phyloP scores from a whole-genome alignment of 148 eudicot genomes.

The Silene conica region DNA sequence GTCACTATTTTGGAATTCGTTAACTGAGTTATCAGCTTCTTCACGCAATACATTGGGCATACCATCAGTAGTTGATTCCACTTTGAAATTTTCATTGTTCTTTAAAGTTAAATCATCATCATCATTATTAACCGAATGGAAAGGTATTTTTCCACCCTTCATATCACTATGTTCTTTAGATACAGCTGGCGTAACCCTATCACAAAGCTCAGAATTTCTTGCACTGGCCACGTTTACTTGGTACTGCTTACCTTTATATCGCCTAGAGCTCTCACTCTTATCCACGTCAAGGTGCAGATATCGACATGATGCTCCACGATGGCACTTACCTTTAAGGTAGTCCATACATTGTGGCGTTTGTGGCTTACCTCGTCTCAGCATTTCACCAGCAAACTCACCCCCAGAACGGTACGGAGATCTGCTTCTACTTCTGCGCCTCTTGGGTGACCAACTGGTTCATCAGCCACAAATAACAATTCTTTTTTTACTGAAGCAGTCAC shows the following conservation, averaged over 20 bases:
- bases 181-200: slow-evolving; percentile 19
- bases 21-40: slow-evolving; percentile 25
- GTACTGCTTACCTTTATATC: slow-evolving; percentile 39
- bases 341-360: slow-evolving; percentile 55
- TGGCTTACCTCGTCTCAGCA: slow-evolving; percentile 42
- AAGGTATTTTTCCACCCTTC: slow-evolving; percentile 28
- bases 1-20: slow-evolving; percentile 25
- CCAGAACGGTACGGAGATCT: slow-evolving; percentile 59
- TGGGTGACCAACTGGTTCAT: slow-evolving; percentile 70
- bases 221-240: slow-evolving; percentile 30
- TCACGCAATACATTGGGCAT: slow-evolving; percentile 18
- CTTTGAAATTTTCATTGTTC: slow-evolving; percentile 19
- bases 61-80: slow-evolving; percentile 21
- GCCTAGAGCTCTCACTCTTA: slow-evolving; percentile 45
- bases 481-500: not conserved
- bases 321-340: slow-evolving; percentile 67
- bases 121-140: slow-evolving; percentile 28
- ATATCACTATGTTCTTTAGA: slow-evolving; percentile 32
- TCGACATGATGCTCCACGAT: slow-evolving; percentile 81
- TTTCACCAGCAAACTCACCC: slow-evolving; percentile 42
- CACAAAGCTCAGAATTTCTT: slow-evolving; percentile 35
- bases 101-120: slow-evolving; percentile 22
- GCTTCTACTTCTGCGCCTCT: slow-evolving; percentile 77
- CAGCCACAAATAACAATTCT: slow-evolving; percentile 19
- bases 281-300: slow-evolving; percentile 54